Conservation (phyloP, 2,329 filamentous ascomycete species). For the Thyridium curvatum region DNA sequence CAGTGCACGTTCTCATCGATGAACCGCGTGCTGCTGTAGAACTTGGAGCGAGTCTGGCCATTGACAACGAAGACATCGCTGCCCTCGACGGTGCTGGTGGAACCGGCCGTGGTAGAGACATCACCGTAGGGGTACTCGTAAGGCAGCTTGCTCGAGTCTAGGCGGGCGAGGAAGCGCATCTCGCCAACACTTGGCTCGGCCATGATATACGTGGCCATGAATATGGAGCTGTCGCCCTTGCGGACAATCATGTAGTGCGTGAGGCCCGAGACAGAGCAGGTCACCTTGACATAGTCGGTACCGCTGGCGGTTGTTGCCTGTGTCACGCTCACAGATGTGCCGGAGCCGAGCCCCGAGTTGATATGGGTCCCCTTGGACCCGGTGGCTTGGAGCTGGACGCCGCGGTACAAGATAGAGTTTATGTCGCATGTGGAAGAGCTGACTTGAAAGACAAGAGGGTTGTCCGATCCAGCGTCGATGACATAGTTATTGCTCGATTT, state of each 20-base stretch:
- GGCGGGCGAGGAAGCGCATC: constrained; percentile 57
- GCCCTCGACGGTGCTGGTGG: constrained; percentile 48
- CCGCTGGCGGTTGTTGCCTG: neutral
- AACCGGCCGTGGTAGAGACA: constrained; percentile 48
- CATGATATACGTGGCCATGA: constrained; percentile 57
- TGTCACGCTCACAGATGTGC: constrained; percentile 24
- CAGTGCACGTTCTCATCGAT: constrained; percentile 63
- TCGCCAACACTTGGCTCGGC: constrained; percentile 51
- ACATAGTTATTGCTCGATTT: constrained; percentile 32
- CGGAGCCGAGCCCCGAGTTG: constrained; percentile 50
- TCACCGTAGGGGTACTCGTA: constrained; percentile 46
- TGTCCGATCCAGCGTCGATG: constrained; percentile 40
- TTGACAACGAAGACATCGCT: constrained; percentile 52
- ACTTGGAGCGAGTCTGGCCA: constrained; percentile 61
- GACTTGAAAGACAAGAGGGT: constrained; percentile 44
- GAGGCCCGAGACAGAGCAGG: constrained; percentile 51
- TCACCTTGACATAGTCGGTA: constrained; percentile 51
- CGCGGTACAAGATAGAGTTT: constrained; percentile 54
- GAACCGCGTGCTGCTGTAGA: constrained; percentile 63
- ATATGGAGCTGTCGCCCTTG: constrained; percentile 53
- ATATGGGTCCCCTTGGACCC: constrained; percentile 46
- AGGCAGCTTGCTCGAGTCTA: constrained; percentile 43
- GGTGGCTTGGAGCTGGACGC: constrained; percentile 50
- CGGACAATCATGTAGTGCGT: constrained; percentile 59
- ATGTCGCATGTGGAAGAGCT: constrained; percentile 53